These are phyloP conservation scores for Isabelozyma gotoi DNA, from an alignment of 805 yeast genomes.

Conservation along the genomic window DNA sequence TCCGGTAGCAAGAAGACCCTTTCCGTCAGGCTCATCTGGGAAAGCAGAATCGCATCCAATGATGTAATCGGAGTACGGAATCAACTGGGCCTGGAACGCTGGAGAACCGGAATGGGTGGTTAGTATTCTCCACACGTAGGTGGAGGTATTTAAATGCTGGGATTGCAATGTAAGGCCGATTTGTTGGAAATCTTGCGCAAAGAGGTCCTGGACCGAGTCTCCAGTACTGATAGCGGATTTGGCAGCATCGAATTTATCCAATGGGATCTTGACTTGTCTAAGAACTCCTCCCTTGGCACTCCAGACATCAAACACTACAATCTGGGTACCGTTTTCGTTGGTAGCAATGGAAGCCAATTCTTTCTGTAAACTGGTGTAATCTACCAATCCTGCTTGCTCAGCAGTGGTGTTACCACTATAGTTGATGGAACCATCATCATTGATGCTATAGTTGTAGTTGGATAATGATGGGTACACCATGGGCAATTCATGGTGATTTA, in stretches of 20 bases:
- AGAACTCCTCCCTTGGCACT: slow-evolving; percentile 77
- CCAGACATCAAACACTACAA: slow-evolving; percentile 69
- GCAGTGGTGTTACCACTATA: slow-evolving; percentile 33
- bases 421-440: slow-evolving; percentile 40
- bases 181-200: slow-evolving; percentile 40
- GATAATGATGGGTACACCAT: slow-evolving; percentile 33
- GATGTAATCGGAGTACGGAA: slow-evolving; percentile 84
- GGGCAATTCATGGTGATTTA: slow-evolving; percentile 68
- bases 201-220: slow-evolving; percentile 16
- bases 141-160: slow-evolving; percentile 71
- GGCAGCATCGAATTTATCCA: slow-evolving; percentile 11
- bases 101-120: slow-evolving; percentile 74
- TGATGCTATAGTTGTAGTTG: slow-evolving; percentile 27
- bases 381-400: slow-evolving; percentile 35
- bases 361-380: slow-evolving; percentile 41
- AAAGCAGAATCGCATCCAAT: slow-evolving; percentile 59
- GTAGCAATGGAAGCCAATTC: slow-evolving; percentile 38
- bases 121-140: slow-evolving; percentile 85
- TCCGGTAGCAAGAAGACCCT: slow-evolving; percentile 78
- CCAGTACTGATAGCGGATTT: slow-evolving; percentile 12
- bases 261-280: slow-evolving; percentile 28
- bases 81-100: slow-evolving; percentile 77
- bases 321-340: slow-evolving; percentile 31
- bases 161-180: slow-evolving; percentile 75
- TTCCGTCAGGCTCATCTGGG: slow-evolving; percentile 56